Evolutionary conservation across 495 filamentous ascomycete species (phyloP).

Genomic region (Amniculicola lignicola): DNA sequence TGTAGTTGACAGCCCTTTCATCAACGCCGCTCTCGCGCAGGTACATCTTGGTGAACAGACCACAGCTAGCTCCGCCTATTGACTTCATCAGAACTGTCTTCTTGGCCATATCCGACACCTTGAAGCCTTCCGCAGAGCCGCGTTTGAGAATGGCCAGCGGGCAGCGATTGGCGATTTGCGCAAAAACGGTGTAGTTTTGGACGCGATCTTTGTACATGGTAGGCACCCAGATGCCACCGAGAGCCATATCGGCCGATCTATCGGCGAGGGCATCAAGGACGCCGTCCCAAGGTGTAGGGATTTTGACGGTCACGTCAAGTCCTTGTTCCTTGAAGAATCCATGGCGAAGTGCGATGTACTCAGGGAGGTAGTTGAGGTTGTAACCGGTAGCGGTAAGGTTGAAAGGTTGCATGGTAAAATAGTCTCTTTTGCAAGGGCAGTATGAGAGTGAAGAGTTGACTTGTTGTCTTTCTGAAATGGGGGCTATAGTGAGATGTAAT

Average conservation of each 20-base stretch:
- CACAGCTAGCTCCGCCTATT: slow-evolving; percentile 15
- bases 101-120: slow-evolving; percentile 9
- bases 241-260: slow-evolving; percentile 14
- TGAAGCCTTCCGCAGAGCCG: not conserved
- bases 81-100: slow-evolving; percentile 26
- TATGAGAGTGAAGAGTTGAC: too few relatives aligned
- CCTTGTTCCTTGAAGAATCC: slow-evolving; percentile 25
- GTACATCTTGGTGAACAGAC: slow-evolving; percentile 26
- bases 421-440: too few relatives aligned
- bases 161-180: slow-evolving; percentile 18
- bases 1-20: slow-evolving; percentile 14
- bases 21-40: slow-evolving; percentile 20
- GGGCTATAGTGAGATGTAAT: too few relatives aligned
- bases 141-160: slow-evolving; percentile 10
- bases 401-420: slow-evolving; percentile 17
- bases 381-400: slow-evolving; percentile 19
- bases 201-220: slow-evolving; percentile 14
- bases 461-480: slow-evolving; percentile 3
- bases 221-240: slow-evolving; percentile 18
- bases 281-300: slow-evolving; percentile 20
- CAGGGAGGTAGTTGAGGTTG: slow-evolving; percentile 25
- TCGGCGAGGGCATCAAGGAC: slow-evolving; percentile 12
- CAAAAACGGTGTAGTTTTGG: slow-evolving; percentile 13
- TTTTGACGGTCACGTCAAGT: slow-evolving; percentile 6
- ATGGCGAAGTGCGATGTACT: slow-evolving; percentile 26